Percentiles rank a stretch among this genome's conserved stretches.
These are phyloP conservation scores for Colletotrichum sp. DNA, from an alignment of 2,329 filamentous ascomycete genomes.

Conservation along the genomic window DNA sequence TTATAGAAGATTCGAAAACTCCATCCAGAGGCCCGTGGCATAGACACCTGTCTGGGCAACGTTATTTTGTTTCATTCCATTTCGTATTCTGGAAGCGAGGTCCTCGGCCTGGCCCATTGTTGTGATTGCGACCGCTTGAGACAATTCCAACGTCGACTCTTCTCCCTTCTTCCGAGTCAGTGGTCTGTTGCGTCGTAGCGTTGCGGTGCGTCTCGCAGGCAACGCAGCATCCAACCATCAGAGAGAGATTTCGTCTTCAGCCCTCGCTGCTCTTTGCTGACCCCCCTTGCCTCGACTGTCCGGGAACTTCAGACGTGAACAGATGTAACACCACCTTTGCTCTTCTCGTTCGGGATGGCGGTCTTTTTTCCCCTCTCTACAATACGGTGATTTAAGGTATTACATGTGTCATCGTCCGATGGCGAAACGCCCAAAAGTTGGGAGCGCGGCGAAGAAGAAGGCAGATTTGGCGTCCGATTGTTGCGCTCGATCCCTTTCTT, in stretches of 20 bases:
- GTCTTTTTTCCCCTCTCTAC: neutral
- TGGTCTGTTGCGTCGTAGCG: neutral
- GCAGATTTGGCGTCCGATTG: slow-evolving; percentile 10
- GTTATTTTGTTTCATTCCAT: slow-evolving; percentile 13
- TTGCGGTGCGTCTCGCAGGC: neutral
- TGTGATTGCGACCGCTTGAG: neutral
- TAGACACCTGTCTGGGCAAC: slow-evolving; percentile 2
- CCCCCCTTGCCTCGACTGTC: neutral
- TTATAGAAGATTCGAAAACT: slow-evolving; percentile 1
- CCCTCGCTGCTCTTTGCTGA: neutral
- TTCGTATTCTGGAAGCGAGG: slow-evolving; percentile 14
- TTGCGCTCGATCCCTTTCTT: neutral
- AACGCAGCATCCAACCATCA: neutral
- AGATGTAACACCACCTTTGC: neutral
- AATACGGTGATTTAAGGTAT: neutral
- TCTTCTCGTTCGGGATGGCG: neutral
- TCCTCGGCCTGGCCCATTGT: neutral
- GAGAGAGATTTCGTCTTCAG: neutral
- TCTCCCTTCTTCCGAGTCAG: neutral
- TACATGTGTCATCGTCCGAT: slow-evolving; percentile 8
- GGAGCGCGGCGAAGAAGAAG: neutral
- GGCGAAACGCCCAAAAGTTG: neutral
- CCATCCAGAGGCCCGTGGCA: neutral
- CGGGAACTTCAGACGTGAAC: neutral
- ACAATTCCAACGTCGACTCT: slow-evolving; percentile 5